Base-by-base conservation (phyloP, 495 filamentous ascomycete species). In the Lasiosphaeria ovina region DNA sequence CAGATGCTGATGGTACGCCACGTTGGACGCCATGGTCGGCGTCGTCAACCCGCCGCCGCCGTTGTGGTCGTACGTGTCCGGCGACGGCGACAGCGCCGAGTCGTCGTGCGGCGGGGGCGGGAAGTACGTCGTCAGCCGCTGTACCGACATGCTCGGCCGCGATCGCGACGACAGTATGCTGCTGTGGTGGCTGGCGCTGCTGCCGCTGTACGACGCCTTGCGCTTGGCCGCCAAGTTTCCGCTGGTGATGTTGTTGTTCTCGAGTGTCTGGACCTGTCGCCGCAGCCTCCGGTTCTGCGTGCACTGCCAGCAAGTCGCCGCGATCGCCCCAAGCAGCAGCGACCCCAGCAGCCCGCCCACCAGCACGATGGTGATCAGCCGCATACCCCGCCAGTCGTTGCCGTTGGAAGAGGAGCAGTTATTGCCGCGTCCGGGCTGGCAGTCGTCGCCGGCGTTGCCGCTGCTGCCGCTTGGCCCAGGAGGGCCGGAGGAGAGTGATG, bases 201-300 rank as follows among this genome's bases (percentile, higher is more conserved):
- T 42, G 38, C 38, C 16, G 44, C 44, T 47, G 44, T 47, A 54
- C 35, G 52, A 54, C 52, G 52, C 14, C 14, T 31, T 11, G 36
- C 35, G 24, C 24, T 8, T 5, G 12, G 17, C 35, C 35, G 51
- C 24, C 24, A 24, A 24, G 24, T 24, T 24, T 24, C 24, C 24
- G 24, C 24, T 33, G 12, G 40, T 62, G 4, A 33, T 36, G 42
- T 54, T 53, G 42, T 58, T 17, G 1, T 52, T 14, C 49, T 66
- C 45, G 11, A 66, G 49, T 3, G 24, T 42, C 51, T 58, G 48
- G 17, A 66, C 57, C 54, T 63, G 60, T 17, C 54, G 45, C 12
- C 51, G 49, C 9, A 66, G 57, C 36, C 58, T 35, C 16, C 64
- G 56, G 42, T 66, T 66, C 24, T 60, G 57, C 17, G 38, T 54